Base-by-base conservation (phyloP, 257 asterid genomes). In the Solanum verrucosum region DNA sequence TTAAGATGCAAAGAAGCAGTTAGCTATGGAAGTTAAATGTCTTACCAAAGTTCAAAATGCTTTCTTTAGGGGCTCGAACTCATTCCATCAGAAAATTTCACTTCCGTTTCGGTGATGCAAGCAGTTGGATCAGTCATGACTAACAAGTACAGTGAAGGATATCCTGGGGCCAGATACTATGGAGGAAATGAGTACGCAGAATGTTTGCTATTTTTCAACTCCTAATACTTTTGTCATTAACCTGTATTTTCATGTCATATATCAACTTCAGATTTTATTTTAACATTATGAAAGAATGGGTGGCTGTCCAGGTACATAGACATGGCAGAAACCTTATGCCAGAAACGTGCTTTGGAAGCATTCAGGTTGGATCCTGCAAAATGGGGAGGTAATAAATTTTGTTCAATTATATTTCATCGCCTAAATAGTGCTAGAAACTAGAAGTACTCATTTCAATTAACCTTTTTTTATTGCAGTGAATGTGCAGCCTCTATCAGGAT, bases 91-190 rank as follows among this genome's bases (percentile, higher is more conserved):
- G 99, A 96, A 89, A 96, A 96, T 90, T 96, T 96, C 90, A 96
- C 99, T 6, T 96, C 99, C 10, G 81, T 90, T 67, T 96, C 99
- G 11, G 98, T 96, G 90, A 95, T 96, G 98, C 96, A 96, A 95
- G 99, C 99, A 0, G 98, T 96, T 92, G 99, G 99, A 89, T 96
- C 99, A 42, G 96, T 96, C 60, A 96, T 96, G 99, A 96, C 98
- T 15, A 96, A 96, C 89, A 96, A 96, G 88, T 96, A 96, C 89
- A 96, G 99, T 88, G 99, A 96, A 91, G 98, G 99, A 33, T 96
- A 95, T 90, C 99, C 99, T 88, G 99, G 98, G 40, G 99, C 99
- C 23, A 94, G 98, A 96, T 96, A 96, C 90, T 96, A 96, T 65
- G 98, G 99, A 86, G 98, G 99, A 91, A 96, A 96, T 89, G 98